A percentile compares a stretch with the other conserved stretches of the same genome.
phyloP scores from a whole-genome alignment of 1,284 basidiomycete species.

The Sanghuangporus sanghuang region DNA sequence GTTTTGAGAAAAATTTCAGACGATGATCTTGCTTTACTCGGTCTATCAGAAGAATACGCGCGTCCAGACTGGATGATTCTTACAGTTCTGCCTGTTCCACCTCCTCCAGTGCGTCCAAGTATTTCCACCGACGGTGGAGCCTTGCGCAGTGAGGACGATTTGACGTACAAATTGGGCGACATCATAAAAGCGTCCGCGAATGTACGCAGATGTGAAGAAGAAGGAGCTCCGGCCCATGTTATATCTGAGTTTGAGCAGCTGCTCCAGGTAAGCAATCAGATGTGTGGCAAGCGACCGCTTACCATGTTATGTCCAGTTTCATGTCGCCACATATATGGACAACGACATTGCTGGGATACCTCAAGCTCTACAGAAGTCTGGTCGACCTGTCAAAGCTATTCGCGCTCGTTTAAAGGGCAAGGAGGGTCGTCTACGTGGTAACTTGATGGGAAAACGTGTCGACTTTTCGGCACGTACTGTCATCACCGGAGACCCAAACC shows the following conservation, averaged over 20 bases:
- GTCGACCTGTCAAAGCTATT: conserved; percentile 97
- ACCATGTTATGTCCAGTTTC: conserved; percentile 56
- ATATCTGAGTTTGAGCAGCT: conserved; percentile 96
- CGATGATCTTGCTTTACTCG: conserved; percentile 86
- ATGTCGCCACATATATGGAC: conserved; percentile 99
- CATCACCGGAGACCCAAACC: conserved; percentile 97
- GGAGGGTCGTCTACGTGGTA: conserved; percentile 96
- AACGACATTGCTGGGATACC: conserved; percentile 99
- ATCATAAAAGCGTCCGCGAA: conserved; percentile 95
- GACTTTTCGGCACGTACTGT: conserved; percentile 99
- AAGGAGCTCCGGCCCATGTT: conserved; percentile 95
- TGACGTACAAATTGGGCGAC: conserved; percentile 98
- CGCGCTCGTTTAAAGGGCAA: conserved; percentile 98
- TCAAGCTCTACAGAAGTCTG: conserved; percentile 96
- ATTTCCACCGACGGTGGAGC: conserved; percentile 95
- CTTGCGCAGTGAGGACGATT: conserved; percentile 95
- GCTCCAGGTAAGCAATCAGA: conserved; percentile 59
- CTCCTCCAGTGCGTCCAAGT: conserved; percentile 96
- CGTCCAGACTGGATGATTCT: conserved; percentile 99
- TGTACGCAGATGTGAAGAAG: conserved; percentile 90
- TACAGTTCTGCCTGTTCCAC: conserved; percentile 96
- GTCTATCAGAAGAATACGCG: conserved; percentile 93
- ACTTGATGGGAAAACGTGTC: conserved; percentile 99
- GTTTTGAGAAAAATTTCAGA: conserved; percentile 93
- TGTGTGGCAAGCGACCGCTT: conserved; percentile 4